phyloP scores from a whole-genome alignment of 495 filamentous ascomycete genomes.

The Hypoxylon cercidicola region DNA sequence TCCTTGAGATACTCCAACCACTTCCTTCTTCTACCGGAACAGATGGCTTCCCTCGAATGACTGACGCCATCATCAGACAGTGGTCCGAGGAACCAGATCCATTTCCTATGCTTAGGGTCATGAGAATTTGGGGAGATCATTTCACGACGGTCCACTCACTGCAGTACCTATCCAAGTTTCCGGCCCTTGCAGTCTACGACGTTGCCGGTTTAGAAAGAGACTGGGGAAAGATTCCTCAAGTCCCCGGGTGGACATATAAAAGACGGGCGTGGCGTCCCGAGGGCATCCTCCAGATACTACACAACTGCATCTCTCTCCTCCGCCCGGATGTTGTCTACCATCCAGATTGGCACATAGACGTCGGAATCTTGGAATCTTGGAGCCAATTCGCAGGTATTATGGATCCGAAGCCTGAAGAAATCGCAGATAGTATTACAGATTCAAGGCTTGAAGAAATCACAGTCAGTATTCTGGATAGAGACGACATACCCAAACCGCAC shows the following conservation, averaged over 20 bases:
- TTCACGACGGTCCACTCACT: conserved; percentile 37
- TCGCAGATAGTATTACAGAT: too few species aligned
- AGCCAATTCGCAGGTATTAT: too few species aligned
- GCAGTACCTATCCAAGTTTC: conserved; percentile 39
- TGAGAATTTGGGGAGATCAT: conserved; percentile 39
- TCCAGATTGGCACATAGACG: too few species aligned
- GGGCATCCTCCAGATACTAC: neutral
- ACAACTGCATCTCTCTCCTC: too few species aligned
- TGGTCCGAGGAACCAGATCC: conserved; percentile 40
- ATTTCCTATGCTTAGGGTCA: conserved; percentile 46
- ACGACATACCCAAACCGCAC: too few species aligned
- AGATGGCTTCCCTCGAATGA: conserved; percentile 22
- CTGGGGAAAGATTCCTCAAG: conserved; percentile 14
- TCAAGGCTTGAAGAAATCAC: too few species aligned
- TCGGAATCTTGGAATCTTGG: too few species aligned
- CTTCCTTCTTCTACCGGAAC: neutral
- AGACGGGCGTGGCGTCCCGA: neutral
- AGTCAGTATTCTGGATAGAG: too few species aligned
- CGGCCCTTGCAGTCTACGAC: conserved; percentile 38
- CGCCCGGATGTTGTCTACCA: neutral
- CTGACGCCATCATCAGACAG: conserved; percentile 44
- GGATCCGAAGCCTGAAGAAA: too few species aligned
- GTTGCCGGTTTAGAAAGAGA: conserved; percentile 28
- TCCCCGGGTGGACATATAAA: neutral
- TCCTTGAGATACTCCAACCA: conserved; percentile 46